A percentile compares a stretch with the other conserved stretches of the same genome.
Conservation (phyloP, 2,329 filamentous ascomycete species). For the Fusarium mangiferae region DNA sequence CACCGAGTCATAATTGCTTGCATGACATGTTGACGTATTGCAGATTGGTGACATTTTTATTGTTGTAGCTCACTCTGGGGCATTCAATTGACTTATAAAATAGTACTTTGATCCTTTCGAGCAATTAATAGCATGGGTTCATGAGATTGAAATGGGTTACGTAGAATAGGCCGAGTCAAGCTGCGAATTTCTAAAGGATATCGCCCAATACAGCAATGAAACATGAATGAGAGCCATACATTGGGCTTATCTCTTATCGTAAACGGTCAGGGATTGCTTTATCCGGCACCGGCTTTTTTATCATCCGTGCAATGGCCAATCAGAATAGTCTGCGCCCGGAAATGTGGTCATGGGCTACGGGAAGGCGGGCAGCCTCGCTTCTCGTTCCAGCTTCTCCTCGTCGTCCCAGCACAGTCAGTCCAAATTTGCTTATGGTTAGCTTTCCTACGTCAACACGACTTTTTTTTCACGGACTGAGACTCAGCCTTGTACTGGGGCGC, state of each 20-base stretch:
- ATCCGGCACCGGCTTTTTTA: slow-evolving; percentile 40
- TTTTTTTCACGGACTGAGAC: neutral
- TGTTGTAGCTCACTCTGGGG: neutral
- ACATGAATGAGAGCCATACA: neutral
- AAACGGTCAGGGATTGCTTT: neutral
- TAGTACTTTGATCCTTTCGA: too few species aligned
- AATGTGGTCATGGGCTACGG: slow-evolving; percentile 47
- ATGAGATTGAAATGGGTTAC: neutral
- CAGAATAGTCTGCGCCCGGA: slow-evolving; percentile 35
- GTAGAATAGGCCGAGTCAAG: neutral
- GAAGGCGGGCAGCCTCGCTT: slow-evolving; percentile 48
- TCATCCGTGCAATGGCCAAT: slow-evolving; percentile 27
- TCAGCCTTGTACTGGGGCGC: neutral
- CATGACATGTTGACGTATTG: neutral
- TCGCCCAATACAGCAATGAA: neutral
- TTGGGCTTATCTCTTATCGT: slow-evolving; percentile 12
- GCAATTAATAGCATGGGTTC: neutral
- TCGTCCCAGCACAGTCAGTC: slow-evolving; percentile 36
- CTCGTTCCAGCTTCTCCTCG: slow-evolving; percentile 43
- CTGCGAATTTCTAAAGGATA: neutral
- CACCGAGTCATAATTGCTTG: neutral
- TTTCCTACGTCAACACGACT: slow-evolving; percentile 19
- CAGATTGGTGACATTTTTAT: neutral
- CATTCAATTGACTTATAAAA: neutral
- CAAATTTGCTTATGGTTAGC: slow-evolving; percentile 36